Evolutionary conservation across 495 filamentous ascomycete species (phyloP).

Genomic region (Chaetomium tenue): DNA sequence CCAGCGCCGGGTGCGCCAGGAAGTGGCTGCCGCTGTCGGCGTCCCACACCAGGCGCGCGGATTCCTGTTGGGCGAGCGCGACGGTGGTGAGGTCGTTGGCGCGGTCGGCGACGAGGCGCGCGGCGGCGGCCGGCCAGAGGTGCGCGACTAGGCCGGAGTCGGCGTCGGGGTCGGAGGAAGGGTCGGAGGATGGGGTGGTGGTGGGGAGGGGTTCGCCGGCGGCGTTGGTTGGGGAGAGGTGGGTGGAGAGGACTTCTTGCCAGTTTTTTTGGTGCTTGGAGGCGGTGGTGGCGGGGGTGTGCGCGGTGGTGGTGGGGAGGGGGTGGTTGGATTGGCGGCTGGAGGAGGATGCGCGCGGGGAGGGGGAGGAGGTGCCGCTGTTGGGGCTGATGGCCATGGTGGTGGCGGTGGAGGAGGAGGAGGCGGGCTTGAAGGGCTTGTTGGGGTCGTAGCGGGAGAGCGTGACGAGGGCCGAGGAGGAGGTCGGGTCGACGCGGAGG

Average conservation of each 20-base stretch:
- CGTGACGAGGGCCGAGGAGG: conserved; percentile 52
- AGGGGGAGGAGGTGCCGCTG: conserved; percentile 39
- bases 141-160: conserved; percentile 65
- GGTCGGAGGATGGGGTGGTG: conserved; percentile 48
- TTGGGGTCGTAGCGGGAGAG: conserved; percentile 54
- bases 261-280: conserved; percentile 36
- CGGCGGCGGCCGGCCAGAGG: conserved; percentile 68
- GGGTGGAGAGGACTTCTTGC: conserved; percentile 58
- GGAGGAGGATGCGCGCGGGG: conserved; percentile 34
- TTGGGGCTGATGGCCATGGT: background rate
- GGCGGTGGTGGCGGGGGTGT: conserved; percentile 19
- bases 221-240: conserved; percentile 53
- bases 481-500: conserved; percentile 54
- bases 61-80: conserved; percentile 67
- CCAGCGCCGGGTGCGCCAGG: conserved; percentile 67
- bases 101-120: conserved; percentile 66
- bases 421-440: conserved; percentile 45
- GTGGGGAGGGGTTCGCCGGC: conserved; percentile 13
- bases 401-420: conserved; percentile 15
- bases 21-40: conserved; percentile 61
- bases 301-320: conserved; percentile 1
- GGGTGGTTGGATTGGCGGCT: conserved; percentile 19
- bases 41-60: conserved; percentile 70
- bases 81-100: conserved; percentile 60
- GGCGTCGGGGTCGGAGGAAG: background rate